Base-by-base conservation (phyloP, 2,329 filamentous ascomycete species). In the Aspergillus pseudonomiae region DNA sequence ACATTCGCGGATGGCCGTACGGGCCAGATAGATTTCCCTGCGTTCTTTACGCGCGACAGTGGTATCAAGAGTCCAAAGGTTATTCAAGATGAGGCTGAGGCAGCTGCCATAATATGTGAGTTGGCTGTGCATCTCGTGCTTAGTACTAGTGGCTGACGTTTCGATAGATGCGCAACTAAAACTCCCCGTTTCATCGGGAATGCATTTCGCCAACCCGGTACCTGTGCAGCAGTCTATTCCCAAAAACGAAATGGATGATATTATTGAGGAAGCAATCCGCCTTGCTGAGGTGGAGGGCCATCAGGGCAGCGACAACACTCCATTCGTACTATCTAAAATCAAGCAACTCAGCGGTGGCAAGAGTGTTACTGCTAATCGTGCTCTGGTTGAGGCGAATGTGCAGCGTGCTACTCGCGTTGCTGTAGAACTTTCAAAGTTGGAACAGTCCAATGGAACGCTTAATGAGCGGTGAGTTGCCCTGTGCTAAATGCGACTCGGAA, bases 11-110 rank as follows among this genome's bases (percentile, higher is more conserved):
- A 96, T 77, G 92, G 91, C 1, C 86, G 92, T 43, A 79, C 81
- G 30, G 90, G 88, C 1, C 80, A 85, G 6, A 86, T 97, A 46
- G 91, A 96, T 71, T 95, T 98, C 72, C 95, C 95, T 1, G 93
- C 92, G 0, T 99, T 99, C 78, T 99, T 92, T 86, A 92, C 91
- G 0, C 84, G 94, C 46, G 92, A 97, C 48, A 97, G 94, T 76
- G 92, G 93, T 14, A 81, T 91, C 59, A 88, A 84, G 76, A 96
- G 93, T 73, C 94, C 94, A 0, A 86, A 87, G 26, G 86, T 91
- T 1, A 86, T 97, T 48, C 80, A 88, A 59, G 85, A 89, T 68
- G 92, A 96, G 74, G 83, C 84, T 61, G 91, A 98, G 74, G 95
- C 95, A 39, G 95, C 95, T 0, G 89, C 90, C n/a, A 92, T 98